Evolutionary conservation across 179 eudicot genomes (phyloP), one percentile per base, ranked within the genome.

Genomic region (Patellifolia procumbens): DNA sequence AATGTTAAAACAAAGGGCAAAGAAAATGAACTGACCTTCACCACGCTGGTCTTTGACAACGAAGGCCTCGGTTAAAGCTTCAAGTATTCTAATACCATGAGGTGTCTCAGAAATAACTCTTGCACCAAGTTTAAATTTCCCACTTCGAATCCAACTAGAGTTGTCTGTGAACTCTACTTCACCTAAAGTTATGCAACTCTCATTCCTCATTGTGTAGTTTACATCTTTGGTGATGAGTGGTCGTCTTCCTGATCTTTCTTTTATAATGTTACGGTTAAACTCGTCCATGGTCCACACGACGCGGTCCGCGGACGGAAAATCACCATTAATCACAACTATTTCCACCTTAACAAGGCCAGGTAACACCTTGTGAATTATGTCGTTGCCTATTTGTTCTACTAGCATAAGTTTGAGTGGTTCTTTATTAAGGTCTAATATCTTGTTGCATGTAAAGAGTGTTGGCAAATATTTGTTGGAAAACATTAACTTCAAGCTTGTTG

Each of bases 41-140:
- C 98, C 98, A 9, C 98, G 88, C 34, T 93, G 98, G 29, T 93
- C 97, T 55, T 87, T 91, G 45, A 93, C 97, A 12, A 79, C 71
- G 46, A 93, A 91, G 37, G 98, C 65, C 34, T 88, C 87, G 0
- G 94, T 87, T 7, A 88, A 73, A 19, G 94, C 91, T 80, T 90
- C 92, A 4, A 82, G 80, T 0, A 93, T 63, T 62, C 76, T 49
- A 48, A 70, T 76, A 61, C 56, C 78, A 7, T 43, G 22, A 9
- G 70, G 34, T 19, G 75, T 61, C 16, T 78, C 83, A 12, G 51
- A 81, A 42, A 81, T 78, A 37, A 87, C 91, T 61, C 91, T 83
- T 3, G 92, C 97, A 24, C 90, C 98, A 37, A 93, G 67, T 79
- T 89, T 80, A 34, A 93, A 93, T 71, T 73, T 89, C 81, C 98